Evolutionary conservation across 208 protist species (phyloP).

Genomic region (Leishmania braziliensis): DNA sequence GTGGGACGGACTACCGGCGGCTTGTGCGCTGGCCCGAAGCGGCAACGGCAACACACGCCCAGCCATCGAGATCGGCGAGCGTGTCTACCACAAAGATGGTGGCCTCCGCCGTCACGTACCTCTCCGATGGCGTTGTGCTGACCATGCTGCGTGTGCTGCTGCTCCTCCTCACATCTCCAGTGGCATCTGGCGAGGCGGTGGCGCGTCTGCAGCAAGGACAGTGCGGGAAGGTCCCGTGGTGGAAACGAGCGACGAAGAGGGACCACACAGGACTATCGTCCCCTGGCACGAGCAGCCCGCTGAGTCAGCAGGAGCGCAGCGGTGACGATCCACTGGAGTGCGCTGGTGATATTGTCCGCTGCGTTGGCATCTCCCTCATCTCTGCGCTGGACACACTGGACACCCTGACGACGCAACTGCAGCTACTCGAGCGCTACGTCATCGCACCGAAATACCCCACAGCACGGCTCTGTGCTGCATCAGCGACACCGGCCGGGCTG

Average conservation of each 20-base stretch:
- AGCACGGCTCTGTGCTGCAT: not conserved
- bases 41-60: not conserved
- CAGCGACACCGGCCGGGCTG: not conserved
- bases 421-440: conserved; percentile 7
- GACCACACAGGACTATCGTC: not conserved
- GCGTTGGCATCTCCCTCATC: not conserved
- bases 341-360: conserved; percentile 2
- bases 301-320: not conserved
- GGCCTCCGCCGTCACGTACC: not conserved
- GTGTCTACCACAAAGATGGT: not conserved
- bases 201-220: conserved; percentile 3
- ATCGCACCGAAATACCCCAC: not conserved
- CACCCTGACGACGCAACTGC: not conserved
- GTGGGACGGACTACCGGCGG: not conserved
- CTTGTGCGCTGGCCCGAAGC: not conserved
- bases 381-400: conserved; percentile 2
- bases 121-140: conserved; percentile 7
- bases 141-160: conserved; percentile 19
- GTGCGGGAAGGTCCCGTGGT: not conserved
- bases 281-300: not conserved
- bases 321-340: not conserved
- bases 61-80: not conserved
- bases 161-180: conserved; percentile 16
- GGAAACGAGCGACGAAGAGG: not conserved
- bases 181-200: conserved; percentile 18